Evolutionary conservation across 2,329 filamentous ascomycete genomes (phyloP), one percentile per base, ranked within the genome.

Genomic region (Esteya vermicola): DNA sequence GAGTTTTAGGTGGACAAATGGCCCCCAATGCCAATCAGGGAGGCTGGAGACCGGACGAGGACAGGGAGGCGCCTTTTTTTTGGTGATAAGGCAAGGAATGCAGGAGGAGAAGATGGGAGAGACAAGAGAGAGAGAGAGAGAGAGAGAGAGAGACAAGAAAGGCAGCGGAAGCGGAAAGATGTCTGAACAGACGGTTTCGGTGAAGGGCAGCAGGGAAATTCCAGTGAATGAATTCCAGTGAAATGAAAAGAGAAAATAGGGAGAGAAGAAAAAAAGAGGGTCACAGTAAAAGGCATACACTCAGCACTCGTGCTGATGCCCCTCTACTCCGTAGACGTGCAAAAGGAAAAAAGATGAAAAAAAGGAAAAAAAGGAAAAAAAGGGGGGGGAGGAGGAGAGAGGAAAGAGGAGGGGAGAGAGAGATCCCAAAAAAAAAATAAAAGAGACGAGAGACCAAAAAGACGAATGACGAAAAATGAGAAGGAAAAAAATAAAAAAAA

Each of bases 201-300:
- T 13, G 30, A 14, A 32, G n/a, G 19, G 30, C n/a, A 4, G 14
- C 9, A 9, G 27, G 27, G 12, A 30, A 30, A n/a, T n/a, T n/a
- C n/a, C n/a, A n/a, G n/a, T n/a, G n/a, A n/a, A n/a, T n/a, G n/a
- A n/a, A n/a, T n/a, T n/a, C n/a, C n/a, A n/a, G n/a, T n/a, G n/a
- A n/a, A n/a, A n/a, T n/a, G 27, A 12, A 33, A 8, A 12, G 18
- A 18, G 9, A 21, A 33, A 9, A 13, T 3, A 20, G 22, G 9
- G 20, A 6, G 6, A 9, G 14, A 27, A 14, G 16, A 20, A 21
- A 21, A 20, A 38, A 28, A 23, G 6, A 14, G 21, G n/a, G n/a
- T n/a, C n/a, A n/a, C n/a, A n/a, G n/a, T n/a, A n/a, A 36, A 26
- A 36, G 25, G 35, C 35, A 27, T 20, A 38, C 36, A 38, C 36